These are phyloP conservation scores for Trapa bicornis DNA, from an alignment of 345 rosid genomes.

Conservation along the genomic window DNA sequence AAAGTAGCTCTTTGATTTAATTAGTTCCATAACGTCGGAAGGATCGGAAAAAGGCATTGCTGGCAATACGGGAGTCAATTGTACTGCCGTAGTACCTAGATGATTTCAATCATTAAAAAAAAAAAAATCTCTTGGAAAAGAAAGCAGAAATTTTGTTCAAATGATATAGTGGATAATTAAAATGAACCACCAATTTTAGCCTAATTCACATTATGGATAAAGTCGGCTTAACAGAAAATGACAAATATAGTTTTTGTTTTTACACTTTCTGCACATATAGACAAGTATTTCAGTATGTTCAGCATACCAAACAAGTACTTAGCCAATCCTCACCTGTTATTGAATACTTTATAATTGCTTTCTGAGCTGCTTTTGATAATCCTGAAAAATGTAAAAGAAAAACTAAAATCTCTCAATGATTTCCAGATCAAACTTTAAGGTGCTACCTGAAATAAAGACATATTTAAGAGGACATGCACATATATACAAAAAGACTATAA, in stretches of 20 bases:
- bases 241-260: neutral
- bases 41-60: constrained; percentile 40
- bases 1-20: constrained; percentile 59
- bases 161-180: neutral
- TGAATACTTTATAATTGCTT: constrained; percentile 69
- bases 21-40: constrained; percentile 51
- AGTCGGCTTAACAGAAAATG: neutral
- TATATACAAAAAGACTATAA: constrained; percentile 8
- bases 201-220: neutral
- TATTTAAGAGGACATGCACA: too few species aligned
- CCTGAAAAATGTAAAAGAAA: constrained; percentile 36
- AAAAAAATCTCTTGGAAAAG: neutral
- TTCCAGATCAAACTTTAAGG: neutral
- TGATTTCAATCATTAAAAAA: neutral
- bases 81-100: constrained; percentile 46
- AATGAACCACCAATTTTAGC: neutral
- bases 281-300: neutral
- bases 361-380: constrained; percentile 68
- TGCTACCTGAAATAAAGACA: neutral
- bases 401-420: neutral
- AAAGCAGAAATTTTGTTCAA: neutral
- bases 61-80: constrained; percentile 43
- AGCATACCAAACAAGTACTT: neutral
- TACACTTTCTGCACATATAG: neutral
- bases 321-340: constrained; percentile 37